These are phyloP conservation scores for Choiromyces venosus DNA, from an alignment of 495 filamentous ascomycete species.

Conservation along the genomic window DNA sequence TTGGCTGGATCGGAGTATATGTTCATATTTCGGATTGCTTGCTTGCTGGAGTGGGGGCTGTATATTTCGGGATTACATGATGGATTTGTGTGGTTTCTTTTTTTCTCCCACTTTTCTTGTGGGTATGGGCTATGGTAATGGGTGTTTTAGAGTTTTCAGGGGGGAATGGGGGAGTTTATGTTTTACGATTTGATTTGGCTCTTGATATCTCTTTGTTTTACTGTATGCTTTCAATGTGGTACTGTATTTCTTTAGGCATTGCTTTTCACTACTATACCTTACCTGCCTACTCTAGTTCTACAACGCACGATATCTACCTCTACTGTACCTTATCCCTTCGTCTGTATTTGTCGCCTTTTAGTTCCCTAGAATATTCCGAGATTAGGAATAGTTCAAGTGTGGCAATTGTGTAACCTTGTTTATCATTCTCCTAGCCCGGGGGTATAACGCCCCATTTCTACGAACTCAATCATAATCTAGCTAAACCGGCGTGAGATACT, in stretches of 20 bases:
- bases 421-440: too few species aligned
- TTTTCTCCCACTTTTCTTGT: background rate
- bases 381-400: too few species aligned
- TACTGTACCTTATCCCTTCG: background rate
- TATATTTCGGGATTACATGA: background rate
- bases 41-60: background rate
- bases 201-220: background rate
- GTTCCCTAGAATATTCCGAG: too few species aligned
- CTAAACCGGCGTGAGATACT: too few species aligned
- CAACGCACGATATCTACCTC: background rate
- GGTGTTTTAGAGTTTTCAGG: background rate
- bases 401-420: too few species aligned
- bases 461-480: too few species aligned
- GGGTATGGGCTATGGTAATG: background rate
- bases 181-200: background rate
- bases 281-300: background rate
- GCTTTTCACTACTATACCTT: background rate
- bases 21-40: background rate
- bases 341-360: too few species aligned
- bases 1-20: constrained; percentile 8
- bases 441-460: too few species aligned
- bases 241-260: background rate
- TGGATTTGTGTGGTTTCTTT: background rate
- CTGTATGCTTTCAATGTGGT: background rate
- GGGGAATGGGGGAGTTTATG: background rate